phyloP scores from a whole-genome alignment of 331 rosid species.

The Dryas integrifolia region DNA sequence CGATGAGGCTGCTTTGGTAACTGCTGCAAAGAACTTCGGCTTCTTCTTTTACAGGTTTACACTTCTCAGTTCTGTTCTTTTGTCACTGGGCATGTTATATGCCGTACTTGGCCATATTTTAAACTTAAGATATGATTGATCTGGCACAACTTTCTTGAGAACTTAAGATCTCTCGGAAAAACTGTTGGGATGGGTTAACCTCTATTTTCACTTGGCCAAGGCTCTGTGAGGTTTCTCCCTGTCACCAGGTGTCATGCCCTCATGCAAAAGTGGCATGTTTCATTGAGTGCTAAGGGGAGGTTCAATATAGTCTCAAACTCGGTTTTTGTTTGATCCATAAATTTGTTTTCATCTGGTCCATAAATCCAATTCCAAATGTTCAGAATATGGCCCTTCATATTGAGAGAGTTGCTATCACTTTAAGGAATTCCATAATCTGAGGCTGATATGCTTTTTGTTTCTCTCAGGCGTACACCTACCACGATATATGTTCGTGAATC shows the following conservation, averaged over 20 bases:
- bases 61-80: constrained; percentile 18
- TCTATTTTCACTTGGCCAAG: neutral
- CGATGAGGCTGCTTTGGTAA: constrained; percentile 95
- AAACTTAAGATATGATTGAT: neutral
- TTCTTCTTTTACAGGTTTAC: constrained; percentile 94
- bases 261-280: neutral
- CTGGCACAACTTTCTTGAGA: neutral
- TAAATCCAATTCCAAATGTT: constrained; percentile 9
- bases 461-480: constrained; percentile 90
- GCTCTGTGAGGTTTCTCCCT: neutral
- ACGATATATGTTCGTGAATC: constrained; percentile 85
- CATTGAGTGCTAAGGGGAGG: neutral
- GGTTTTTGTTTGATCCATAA: neutral
- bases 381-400: constrained; percentile 14
- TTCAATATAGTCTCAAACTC: neutral
- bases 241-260: neutral
- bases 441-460: constrained; percentile 31
- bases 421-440: neutral
- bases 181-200: neutral
- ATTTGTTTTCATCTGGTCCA: neutral
- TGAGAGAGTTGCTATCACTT: constrained; percentile 19
- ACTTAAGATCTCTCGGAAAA: neutral
- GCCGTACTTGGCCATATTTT: neutral
- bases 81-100: constrained; percentile 6
- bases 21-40: constrained; percentile 94